Percentiles rank a stretch among this genome's conserved stretches.
Conservation (phyloP, 208 protist genomes). For the Crithidia fasciculata region DNA sequence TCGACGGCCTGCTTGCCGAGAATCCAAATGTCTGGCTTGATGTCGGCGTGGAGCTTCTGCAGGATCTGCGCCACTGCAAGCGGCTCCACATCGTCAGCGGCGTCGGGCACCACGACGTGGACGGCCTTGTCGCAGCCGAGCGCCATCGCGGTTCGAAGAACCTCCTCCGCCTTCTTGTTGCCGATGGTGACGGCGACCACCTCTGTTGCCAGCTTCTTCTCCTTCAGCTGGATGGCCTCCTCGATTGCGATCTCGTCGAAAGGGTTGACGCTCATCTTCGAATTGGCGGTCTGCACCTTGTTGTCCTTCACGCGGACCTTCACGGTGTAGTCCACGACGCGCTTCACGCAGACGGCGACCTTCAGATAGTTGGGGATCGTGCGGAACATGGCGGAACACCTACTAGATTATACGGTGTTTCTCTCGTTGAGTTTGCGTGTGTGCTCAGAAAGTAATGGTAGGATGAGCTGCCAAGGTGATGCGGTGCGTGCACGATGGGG, state of each 20-base stretch:
- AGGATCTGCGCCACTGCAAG: slow-evolving; percentile 94
- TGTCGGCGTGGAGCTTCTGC: slow-evolving; percentile 86
- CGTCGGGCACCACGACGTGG: slow-evolving; percentile 88
- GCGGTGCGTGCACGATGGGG: too few relatives aligned
- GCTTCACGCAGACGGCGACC: slow-evolving; percentile 96
- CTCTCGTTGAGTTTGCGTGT: neutral
- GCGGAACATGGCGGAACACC: slow-evolving; percentile 40
- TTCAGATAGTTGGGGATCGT: slow-evolving; percentile 72
- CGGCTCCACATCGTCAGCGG: slow-evolving; percentile 82
- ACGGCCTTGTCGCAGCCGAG: slow-evolving; percentile 96
- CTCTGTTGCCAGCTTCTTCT: slow-evolving; percentile 90
- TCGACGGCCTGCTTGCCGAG: slow-evolving; percentile 98
- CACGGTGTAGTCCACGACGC: slow-evolving; percentile 97
- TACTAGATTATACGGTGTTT: neutral
- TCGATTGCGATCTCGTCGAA: slow-evolving; percentile 97
- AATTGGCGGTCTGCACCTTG: slow-evolving; percentile 93
- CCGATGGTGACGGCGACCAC: slow-evolving; percentile 95
- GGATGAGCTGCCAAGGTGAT: too few relatives aligned
- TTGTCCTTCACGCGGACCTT: slow-evolving; percentile 96
- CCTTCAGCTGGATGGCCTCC: slow-evolving; percentile 95
- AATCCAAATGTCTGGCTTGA: slow-evolving; percentile 90
- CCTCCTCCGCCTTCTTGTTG: slow-evolving; percentile 87
- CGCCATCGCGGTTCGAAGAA: slow-evolving; percentile 93
- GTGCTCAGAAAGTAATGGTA: neutral
- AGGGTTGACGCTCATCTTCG: slow-evolving; percentile 98